Evolutionary conservation across 129 eudicot genomes (phyloP).

Genomic region (Mikania micrantha): DNA sequence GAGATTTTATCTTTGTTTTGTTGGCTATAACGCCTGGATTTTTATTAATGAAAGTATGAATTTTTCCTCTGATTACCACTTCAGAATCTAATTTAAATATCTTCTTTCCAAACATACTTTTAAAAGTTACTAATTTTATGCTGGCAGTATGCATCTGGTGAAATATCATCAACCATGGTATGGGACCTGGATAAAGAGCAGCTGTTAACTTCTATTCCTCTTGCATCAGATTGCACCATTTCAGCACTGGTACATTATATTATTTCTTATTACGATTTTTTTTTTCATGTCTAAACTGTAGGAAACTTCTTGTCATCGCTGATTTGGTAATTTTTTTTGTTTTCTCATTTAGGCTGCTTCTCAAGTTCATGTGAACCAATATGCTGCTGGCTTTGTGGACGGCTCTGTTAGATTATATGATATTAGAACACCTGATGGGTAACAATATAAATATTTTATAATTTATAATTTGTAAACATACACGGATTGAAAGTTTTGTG

Average conservation of each 20-base stretch:
- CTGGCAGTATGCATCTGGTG: slow-evolving; percentile 76
- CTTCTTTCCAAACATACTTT: not conserved
- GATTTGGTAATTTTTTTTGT: not conserved
- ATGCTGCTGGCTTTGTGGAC: slow-evolving; percentile 86
- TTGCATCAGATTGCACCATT: slow-evolving; percentile 69
- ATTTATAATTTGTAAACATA: not conserved
- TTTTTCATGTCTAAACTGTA: not conserved
- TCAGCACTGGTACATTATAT: slow-evolving; percentile 56
- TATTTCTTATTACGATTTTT: not conserved
- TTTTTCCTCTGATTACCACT: too few relatives aligned
- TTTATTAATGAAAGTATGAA: too few relatives aligned
- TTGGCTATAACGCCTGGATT: too few relatives aligned
- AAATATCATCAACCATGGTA: slow-evolving; percentile 72
- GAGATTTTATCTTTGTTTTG: too few relatives aligned
- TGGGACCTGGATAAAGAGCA: slow-evolving; percentile 99
- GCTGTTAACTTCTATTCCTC: slow-evolving; percentile 62
- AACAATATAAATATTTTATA: slow-evolving; percentile 16
- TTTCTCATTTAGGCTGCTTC: slow-evolving; percentile 62
- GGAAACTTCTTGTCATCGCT: not conserved
- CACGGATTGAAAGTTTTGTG: not conserved
- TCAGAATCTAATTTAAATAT: not conserved
- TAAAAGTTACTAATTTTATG: not conserved
- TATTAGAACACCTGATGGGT: slow-evolving; percentile 88
- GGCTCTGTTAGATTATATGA: slow-evolving; percentile 89
- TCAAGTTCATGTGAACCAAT: slow-evolving; percentile 88